phyloP scores from a whole-genome alignment of 768 basidiomycete species.

The Termitomyces sp. region DNA sequence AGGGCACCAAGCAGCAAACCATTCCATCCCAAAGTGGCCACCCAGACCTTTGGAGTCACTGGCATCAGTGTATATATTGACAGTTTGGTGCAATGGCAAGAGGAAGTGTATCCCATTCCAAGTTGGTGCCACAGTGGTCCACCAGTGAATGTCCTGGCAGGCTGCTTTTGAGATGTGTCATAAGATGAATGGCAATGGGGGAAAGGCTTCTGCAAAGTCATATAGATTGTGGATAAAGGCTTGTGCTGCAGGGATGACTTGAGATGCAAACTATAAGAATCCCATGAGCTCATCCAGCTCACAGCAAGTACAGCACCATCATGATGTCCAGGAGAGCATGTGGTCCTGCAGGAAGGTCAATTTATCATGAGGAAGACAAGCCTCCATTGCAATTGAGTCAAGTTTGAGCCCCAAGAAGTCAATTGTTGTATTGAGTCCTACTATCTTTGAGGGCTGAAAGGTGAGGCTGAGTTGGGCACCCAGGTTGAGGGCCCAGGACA shows the following conservation, averaged over 20 bases:
- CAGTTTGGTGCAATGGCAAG: background rate
- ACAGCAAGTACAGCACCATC: background rate
- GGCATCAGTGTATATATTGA: background rate
- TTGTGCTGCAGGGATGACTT: background rate
- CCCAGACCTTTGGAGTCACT: background rate
- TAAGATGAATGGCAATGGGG: background rate
- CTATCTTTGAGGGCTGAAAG: background rate
- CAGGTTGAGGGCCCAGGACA: background rate
- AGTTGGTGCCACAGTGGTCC: background rate
- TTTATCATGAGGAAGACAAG: background rate
- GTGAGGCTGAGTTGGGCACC: conserved; percentile 11
- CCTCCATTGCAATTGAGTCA: background rate
- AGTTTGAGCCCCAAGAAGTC: background rate
- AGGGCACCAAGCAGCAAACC: too few species aligned
- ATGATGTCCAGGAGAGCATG: background rate
- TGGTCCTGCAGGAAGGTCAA: background rate
- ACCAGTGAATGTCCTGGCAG: background rate
- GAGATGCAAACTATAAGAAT: too few species aligned
- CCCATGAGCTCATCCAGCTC: too few species aligned
- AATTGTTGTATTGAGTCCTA: background rate
- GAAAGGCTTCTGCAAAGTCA: background rate
- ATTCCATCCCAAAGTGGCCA: too few species aligned
- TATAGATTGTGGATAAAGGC: background rate
- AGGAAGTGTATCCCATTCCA: background rate
- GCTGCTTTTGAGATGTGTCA: background rate